These are phyloP conservation scores for Citrus medica DNA, from an alignment of 345 rosid species.

Conservation along the genomic window DNA sequence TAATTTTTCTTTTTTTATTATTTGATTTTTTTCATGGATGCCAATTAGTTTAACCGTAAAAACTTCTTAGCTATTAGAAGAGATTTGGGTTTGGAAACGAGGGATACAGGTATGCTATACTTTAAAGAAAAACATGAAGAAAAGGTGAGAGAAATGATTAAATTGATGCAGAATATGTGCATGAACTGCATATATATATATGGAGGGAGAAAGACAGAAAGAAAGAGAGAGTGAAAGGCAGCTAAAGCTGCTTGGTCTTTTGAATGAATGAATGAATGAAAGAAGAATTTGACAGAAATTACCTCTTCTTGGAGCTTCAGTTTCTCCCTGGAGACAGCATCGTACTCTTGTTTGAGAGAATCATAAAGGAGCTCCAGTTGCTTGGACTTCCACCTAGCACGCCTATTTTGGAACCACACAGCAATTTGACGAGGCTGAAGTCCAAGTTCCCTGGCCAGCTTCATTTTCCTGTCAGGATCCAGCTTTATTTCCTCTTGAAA, in stretches of 20 bases:
- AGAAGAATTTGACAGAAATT: conserved; percentile 4
- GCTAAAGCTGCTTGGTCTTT: background rate
- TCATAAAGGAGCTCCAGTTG: conserved; percentile 76
- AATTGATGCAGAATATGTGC: too few species aligned
- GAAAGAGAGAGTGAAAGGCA: background rate
- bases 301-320: conserved; percentile 81
- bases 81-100: too few species aligned
- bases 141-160: too few species aligned
- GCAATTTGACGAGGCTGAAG: conserved; percentile 87
- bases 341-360: conserved; percentile 62
- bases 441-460: conserved; percentile 76
- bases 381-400: conserved; percentile 89
- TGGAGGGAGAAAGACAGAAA: too few species aligned
- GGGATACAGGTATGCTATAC: too few species aligned
- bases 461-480: conserved; percentile 77
- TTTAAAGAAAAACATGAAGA: too few species aligned
- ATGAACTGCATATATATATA: too few species aligned
- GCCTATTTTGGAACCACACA: conserved; percentile 91
- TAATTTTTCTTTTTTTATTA: too few species aligned
- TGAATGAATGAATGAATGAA: background rate
- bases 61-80: background rate
- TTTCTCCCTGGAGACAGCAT: conserved; percentile 61
- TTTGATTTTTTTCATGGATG: background rate
- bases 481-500: conserved; percentile 85
- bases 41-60: background rate